phyloP scores from a whole-genome alignment of 2,329 filamentous ascomycete species.

The Fusarium penzigii region DNA sequence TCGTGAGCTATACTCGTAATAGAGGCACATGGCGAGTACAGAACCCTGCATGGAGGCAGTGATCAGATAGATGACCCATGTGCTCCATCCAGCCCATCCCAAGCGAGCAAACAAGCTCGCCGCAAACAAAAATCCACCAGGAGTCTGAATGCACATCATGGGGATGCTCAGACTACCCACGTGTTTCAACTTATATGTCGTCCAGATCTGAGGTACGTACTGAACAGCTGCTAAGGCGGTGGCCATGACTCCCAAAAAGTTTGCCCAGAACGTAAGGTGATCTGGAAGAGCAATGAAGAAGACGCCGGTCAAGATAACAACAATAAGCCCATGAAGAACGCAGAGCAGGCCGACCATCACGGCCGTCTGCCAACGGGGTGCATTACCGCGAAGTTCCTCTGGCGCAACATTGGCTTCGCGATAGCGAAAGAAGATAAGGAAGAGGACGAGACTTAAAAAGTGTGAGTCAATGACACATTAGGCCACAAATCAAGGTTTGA shows the following conservation, averaged over 20 bases:
- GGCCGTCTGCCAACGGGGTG: constrained; percentile 76
- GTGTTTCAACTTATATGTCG: constrained; percentile 81
- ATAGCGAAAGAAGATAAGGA: constrained; percentile 88
- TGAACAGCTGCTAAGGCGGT: constrained; percentile 81
- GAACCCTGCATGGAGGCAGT: constrained; percentile 84
- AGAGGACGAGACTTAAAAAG: constrained; percentile 74
- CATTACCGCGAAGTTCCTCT: constrained; percentile 50
- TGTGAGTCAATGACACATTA: constrained; percentile 16
- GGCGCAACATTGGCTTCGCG: constrained; percentile 51
- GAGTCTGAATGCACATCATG: constrained; percentile 98
- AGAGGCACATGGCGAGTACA: constrained; percentile 77
- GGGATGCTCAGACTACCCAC: constrained; percentile 90
- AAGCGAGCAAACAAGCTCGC: constrained; percentile 78
- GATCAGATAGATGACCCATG: constrained; percentile 88
- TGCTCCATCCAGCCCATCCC: constrained; percentile 86
- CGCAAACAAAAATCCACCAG: constrained; percentile 87
- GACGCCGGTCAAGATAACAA: constrained; percentile 67
- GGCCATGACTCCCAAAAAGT: constrained; percentile 78
- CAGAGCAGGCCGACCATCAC: constrained; percentile 72
- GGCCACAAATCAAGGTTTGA: constrained; percentile 21
- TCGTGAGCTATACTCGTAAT: constrained; percentile 62
- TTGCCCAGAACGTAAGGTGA: constrained; percentile 77
- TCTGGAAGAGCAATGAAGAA: constrained; percentile 64
- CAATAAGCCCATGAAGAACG: constrained; percentile 72
- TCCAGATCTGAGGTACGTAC: constrained; percentile 94